These are phyloP conservation scores for Calonectria crousiana DNA, from an alignment of 2,329 filamentous ascomycete species.

Conservation along the genomic window DNA sequence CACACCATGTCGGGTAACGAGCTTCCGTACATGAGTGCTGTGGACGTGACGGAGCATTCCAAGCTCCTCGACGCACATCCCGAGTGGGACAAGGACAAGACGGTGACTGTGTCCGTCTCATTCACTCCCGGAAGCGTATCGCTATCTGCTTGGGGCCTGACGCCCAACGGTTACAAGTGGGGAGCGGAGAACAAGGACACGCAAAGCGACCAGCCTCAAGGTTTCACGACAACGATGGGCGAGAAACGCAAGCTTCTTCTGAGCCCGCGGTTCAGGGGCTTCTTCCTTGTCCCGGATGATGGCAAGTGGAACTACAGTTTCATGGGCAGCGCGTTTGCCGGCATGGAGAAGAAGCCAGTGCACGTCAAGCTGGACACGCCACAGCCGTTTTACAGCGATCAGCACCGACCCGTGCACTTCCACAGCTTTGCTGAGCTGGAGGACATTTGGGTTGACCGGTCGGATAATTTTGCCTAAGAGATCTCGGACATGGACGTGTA, in stretches of 20 bases:
- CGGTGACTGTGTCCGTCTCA: constrained; percentile 92
- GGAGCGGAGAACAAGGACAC: constrained; percentile 95
- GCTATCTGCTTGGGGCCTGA: constrained; percentile 92
- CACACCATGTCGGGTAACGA: constrained; percentile 97
- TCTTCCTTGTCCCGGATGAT: constrained; percentile 94
- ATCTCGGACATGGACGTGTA: background rate
- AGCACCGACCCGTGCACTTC: constrained; percentile 95
- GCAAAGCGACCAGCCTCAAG: constrained; percentile 91
- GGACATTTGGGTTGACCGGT: constrained; percentile 94
- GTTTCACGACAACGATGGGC: constrained; percentile 92
- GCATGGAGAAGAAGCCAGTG: constrained; percentile 89
- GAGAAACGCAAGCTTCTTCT: constrained; percentile 95
- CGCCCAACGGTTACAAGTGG: constrained; percentile 95
- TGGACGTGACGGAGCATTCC: constrained; percentile 94
- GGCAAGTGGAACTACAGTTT: constrained; percentile 98
- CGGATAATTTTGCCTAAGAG: constrained; percentile 88
- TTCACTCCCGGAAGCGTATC: constrained; percentile 98
- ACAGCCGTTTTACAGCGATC: constrained; percentile 88
- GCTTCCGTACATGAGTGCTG: constrained; percentile 94
- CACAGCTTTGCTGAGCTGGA: constrained; percentile 97
- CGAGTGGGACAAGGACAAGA: constrained; percentile 80
- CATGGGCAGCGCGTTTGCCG: constrained; percentile 90
- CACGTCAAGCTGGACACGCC: constrained; percentile 96
- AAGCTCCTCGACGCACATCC: constrained; percentile 86
- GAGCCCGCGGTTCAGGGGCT: constrained; percentile 93